Conservation (phyloP, 352 stramenopile genomes). For the Phytopythium aichiense region DNA sequence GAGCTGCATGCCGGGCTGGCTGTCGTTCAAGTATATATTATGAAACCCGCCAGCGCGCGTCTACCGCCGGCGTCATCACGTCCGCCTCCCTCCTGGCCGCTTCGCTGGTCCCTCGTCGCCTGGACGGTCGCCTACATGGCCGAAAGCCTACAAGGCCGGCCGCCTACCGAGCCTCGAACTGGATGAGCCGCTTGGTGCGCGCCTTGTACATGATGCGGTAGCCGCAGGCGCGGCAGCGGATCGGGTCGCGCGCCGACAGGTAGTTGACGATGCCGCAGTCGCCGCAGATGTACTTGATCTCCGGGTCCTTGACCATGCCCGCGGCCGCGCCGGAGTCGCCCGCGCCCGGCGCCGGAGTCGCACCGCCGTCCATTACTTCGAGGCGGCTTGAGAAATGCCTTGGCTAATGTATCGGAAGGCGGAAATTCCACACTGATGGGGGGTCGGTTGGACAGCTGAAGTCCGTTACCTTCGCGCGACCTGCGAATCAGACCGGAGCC, state of each 20-base stretch:
- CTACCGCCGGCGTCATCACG: not conserved
- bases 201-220: constrained; percentile 99
- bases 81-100: too few species aligned
- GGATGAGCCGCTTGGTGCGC: constrained; percentile 93
- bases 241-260: constrained; percentile 93
- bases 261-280: constrained; percentile 96
- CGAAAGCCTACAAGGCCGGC: constrained; percentile 5
- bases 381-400: too few species aligned
- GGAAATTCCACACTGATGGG: constrained; percentile 2
- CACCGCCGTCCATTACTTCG: constrained; percentile 71
- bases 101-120: not conserved
- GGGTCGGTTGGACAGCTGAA: not conserved
- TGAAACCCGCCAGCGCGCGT: not conserved
- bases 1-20: not conserved
- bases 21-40: constrained; percentile 1
- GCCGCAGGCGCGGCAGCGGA: constrained; percentile 94
- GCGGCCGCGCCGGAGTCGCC: constrained; percentile 41
- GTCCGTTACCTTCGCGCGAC: constrained; percentile 4
- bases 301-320: constrained; percentile 75
- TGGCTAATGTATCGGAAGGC: not conserved
- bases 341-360: constrained; percentile 56
- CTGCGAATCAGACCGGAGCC: not conserved
- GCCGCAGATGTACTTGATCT: constrained; percentile 97
- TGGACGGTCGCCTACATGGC: not conserved
- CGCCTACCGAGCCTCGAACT: constrained; percentile 87